phyloP scores from a whole-genome alignment of 768 basidiomycete genomes.

The Leucosporidium scottii region DNA sequence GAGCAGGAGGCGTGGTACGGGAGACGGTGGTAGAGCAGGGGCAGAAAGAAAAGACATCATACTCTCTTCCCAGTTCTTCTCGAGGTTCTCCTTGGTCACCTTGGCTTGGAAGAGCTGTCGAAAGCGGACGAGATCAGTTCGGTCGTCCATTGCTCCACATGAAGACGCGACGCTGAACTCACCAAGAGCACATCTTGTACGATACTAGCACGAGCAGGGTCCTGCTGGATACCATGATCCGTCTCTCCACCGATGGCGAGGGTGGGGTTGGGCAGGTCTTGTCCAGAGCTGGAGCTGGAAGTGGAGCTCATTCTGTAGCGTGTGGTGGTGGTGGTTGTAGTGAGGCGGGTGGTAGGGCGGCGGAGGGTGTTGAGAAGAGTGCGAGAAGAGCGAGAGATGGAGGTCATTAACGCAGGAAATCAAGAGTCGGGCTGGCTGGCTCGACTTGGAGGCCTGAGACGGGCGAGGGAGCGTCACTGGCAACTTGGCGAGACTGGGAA shows the following conservation, averaged over 20 bases:
- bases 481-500: too few relatives aligned
- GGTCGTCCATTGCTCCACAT: too few relatives aligned
- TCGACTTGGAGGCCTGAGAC: too few relatives aligned
- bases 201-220: neutral
- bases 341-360: neutral
- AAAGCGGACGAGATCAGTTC: neutral
- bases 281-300: too few relatives aligned
- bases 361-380: neutral
- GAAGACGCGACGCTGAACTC: neutral
- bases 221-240: neutral
- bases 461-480: too few relatives aligned
- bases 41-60: neutral
- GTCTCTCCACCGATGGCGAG: slow-evolving; percentile 1
- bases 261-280: neutral
- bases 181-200: neutral
- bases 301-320: neutral
- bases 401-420: too few relatives aligned
- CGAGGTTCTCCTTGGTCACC: neutral
- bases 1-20: too few relatives aligned
- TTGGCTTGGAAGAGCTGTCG: slow-evolving; percentile 1
- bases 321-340: neutral
- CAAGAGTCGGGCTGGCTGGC: too few relatives aligned
- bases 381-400: too few relatives aligned
- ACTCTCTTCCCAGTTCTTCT: neutral
- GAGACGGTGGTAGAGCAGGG: too few relatives aligned